Conservation (phyloP, 306 rosid species). For the Parietaria judaica region DNA sequence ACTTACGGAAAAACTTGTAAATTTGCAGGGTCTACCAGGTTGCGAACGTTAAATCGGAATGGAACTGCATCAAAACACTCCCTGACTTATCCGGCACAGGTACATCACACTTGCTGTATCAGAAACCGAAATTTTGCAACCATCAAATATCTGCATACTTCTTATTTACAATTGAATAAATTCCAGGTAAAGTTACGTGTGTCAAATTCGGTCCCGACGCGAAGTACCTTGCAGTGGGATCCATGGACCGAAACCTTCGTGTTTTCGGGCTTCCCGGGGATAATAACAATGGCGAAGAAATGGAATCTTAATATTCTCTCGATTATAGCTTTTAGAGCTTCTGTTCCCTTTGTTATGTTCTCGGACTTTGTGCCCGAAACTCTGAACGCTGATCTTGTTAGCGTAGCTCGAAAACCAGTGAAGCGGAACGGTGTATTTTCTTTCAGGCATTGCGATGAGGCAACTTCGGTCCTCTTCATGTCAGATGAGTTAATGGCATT, state of each 20-base stretch:
- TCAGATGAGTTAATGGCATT: constrained; percentile 3
- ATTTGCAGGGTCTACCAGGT: constrained; percentile 86
- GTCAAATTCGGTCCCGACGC: constrained; percentile 86
- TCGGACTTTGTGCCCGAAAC: neutral
- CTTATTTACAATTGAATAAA: neutral
- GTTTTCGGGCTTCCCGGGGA: constrained; percentile 69
- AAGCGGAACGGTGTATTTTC: neutral
- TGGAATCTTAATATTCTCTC: constrained; percentile 31
- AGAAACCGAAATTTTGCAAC: neutral
- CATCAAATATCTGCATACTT: neutral
- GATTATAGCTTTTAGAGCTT: neutral
- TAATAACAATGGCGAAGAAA: constrained; percentile 21
- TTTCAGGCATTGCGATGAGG: constrained; percentile 2
- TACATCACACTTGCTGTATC: constrained; percentile 8
- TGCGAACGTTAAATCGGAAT: constrained; percentile 87
- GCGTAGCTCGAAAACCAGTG: neutral
- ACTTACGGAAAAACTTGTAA: constrained; percentile 2
- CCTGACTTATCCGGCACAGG: constrained; percentile 99
- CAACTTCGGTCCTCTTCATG: neutral
- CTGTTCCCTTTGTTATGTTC: neutral
- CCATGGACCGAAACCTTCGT: constrained; percentile 93
- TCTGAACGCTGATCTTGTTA: neutral
- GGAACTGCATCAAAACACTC: constrained; percentile 84
- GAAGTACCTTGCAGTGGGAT: constrained; percentile 76
- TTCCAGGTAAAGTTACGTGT: constrained; percentile 67